These are phyloP conservation scores for Pseudisothecium myosuroides DNA, from an alignment of 225 moss, liverwort and hornwort species.

Conservation along the genomic window DNA sequence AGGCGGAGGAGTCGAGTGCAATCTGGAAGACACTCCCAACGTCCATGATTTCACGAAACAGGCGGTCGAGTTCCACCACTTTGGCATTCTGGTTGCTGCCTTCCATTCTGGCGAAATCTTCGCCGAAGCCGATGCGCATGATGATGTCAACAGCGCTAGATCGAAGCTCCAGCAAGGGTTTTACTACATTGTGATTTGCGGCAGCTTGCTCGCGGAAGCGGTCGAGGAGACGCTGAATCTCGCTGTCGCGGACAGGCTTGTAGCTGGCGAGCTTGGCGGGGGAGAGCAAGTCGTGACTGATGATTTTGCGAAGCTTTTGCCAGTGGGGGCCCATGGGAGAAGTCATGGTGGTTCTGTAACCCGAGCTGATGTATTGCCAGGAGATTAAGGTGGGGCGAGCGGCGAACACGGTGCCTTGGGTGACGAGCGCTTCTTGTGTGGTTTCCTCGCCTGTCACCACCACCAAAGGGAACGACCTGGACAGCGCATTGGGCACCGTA, in stretches of 20 bases:
- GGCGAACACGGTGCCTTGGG: constrained; percentile 21
- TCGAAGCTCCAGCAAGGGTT: constrained; percentile 1
- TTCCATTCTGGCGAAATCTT: constrained; percentile 17
- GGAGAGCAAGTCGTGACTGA: constrained; percentile 31
- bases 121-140: constrained; percentile 50
- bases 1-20: constrained; percentile 5
- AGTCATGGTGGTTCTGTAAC: constrained; percentile 34
- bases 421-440: constrained; percentile 30
- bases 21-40: constrained; percentile 8
- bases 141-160: constrained; percentile 28
- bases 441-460: constrained; percentile 29
- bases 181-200: neutral
- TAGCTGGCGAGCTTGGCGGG: constrained; percentile 19
- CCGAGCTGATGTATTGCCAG: constrained; percentile 32
- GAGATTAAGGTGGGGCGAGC: constrained; percentile 25
- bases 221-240: constrained; percentile 3
- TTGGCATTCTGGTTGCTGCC: neutral
- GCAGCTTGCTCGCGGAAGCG: neutral
- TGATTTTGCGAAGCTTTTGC: constrained; percentile 35
- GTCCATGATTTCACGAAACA: constrained; percentile 30
- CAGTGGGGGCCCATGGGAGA: constrained; percentile 23
- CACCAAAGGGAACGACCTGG: constrained; percentile 17
- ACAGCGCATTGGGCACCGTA: too few species aligned
- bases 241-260: constrained; percentile 21
- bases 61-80: constrained; percentile 3